phyloP scores from a whole-genome alignment of 306 rosid genomes.

The Abrus pulchellus region DNA sequence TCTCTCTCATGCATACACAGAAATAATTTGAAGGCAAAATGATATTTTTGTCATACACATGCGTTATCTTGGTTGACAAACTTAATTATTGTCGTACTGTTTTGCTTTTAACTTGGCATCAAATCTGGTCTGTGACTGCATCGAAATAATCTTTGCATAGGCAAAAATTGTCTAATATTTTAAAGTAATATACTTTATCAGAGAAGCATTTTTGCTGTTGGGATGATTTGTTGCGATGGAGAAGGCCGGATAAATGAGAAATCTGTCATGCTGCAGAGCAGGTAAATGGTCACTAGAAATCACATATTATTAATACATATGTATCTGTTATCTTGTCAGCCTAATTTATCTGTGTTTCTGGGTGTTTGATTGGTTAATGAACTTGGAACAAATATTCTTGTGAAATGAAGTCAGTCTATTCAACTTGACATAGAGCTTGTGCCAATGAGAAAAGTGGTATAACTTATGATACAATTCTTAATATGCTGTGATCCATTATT shows the following conservation, averaged over 20 bases:
- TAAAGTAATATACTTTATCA: constrained; percentile 55
- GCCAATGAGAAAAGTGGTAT: not conserved
- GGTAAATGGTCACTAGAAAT: constrained; percentile 57
- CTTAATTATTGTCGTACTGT: constrained; percentile 19
- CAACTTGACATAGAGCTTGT: constrained; percentile 13
- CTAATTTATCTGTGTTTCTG: not conserved
- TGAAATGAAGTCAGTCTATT: constrained; percentile 5
- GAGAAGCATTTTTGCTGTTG: constrained; percentile 86
- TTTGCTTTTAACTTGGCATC: constrained; percentile 39
- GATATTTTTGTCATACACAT: constrained; percentile 13
- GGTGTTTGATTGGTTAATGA: constrained; percentile 4
- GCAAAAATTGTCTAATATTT: constrained; percentile 41
- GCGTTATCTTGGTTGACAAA: constrained; percentile 10
- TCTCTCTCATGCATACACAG: constrained; percentile 6
- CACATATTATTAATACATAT: not conserved
- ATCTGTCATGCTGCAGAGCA: constrained; percentile 88
- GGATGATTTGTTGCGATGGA: constrained; percentile 91
- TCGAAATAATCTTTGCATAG: constrained; percentile 1
- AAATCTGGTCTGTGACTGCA: constrained; percentile 33
- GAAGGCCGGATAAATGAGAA: constrained; percentile 94
- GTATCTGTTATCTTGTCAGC: constrained; percentile 11
- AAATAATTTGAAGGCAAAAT: constrained; percentile 26
- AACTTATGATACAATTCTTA: constrained; percentile 10
- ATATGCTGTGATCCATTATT: constrained; percentile 34
- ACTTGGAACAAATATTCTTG: not conserved